Evolutionary conservation across 257 asterid species (phyloP), one percentile per base, ranked within the genome.

Genomic region (Solanum chmielewskii): DNA sequence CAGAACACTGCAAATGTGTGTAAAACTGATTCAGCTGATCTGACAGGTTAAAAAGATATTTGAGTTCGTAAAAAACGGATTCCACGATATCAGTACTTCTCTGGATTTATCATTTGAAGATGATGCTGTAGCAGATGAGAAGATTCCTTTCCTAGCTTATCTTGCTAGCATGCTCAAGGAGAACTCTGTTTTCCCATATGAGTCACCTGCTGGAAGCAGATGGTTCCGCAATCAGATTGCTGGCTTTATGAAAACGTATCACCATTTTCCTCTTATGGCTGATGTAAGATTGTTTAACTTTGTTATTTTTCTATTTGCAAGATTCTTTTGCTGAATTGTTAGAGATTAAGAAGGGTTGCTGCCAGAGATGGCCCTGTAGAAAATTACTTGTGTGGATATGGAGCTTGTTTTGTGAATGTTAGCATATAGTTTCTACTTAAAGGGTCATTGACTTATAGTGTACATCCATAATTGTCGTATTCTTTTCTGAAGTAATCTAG

Each of bases 111-210:
- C 93, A 88, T 97, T 97, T 76, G 98, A 93, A 88, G 98, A 97
- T 89, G 99, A 97, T 87, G 93, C 98, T 86, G 99, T 97, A 73
- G 99, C 99, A 20, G 99, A 97, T 91, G 99, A 97, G 93, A 97
- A 97, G 92, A 97, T 97, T 37, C 98, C 99, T 45, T 97, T 97
- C 92, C 94, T 96, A 76, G 99, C 99, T 90, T 93, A 96, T 93
- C 98, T 97, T 88, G 98, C 99, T 49, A 92, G 92, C 90, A 95
- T 94, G 90, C 89, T 97, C 7, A 97, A 95, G 90, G 95, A 94
- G 76, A 91, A 92, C 87, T 92, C 98, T 20, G 94, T 90, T 90
- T 96, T 94, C 91, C 95, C 98, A 35, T 94, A 94, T 52, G 99
- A 95, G 86, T 96, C 96, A 85, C 98, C 99, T 75, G 99, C 98